Percentiles rank a stretch among this genome's conserved stretches.
Conservation (phyloP, 1,284 basidiomycete species). For the Heterobasidion irregulare region DNA sequence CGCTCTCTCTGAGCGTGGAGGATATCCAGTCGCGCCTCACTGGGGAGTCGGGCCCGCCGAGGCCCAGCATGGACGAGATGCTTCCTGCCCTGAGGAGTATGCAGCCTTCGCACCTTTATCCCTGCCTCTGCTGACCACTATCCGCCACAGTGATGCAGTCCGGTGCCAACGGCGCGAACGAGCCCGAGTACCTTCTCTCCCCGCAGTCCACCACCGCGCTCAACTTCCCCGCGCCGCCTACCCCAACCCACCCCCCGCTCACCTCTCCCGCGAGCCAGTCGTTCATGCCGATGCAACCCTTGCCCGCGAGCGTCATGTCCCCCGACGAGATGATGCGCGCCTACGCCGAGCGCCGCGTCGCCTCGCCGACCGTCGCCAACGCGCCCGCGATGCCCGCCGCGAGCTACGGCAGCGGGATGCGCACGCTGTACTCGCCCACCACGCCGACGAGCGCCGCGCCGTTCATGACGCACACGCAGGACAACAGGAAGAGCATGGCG, state of each 20-base stretch:
- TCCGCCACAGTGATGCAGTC: conserved; percentile 32
- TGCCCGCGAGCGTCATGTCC: conserved; percentile 40
- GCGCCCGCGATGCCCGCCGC: neutral
- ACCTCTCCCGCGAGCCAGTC: conserved; percentile 28
- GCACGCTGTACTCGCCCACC: neutral
- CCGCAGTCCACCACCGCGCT: conserved; percentile 11
- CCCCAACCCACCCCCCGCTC: conserved; percentile 23
- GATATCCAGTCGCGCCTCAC: conserved; percentile 43
- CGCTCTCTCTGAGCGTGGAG: conserved; percentile 55
- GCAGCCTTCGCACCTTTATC: neutral
- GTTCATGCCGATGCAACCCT: conserved; percentile 36
- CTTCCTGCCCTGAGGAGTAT: conserved; percentile 55
- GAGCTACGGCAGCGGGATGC: neutral
- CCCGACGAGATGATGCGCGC: conserved; percentile 72
- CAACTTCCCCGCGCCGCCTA: conserved; percentile 17
- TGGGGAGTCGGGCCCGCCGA: conserved; percentile 17
- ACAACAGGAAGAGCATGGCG: neutral
- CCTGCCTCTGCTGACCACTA: conserved; percentile 5
- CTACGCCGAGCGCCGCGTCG: conserved; percentile 50
- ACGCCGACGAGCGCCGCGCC: neutral
- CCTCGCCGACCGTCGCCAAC: conserved; percentile 11
- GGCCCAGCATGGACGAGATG: conserved; percentile 41
- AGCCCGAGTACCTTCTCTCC: conserved; percentile 35
- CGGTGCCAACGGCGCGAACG: conserved; percentile 36
- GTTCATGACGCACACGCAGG: neutral